phyloP scores from a whole-genome alignment of 2,329 filamentous ascomycete species.

The Sodiomyces alkalinus region DNA sequence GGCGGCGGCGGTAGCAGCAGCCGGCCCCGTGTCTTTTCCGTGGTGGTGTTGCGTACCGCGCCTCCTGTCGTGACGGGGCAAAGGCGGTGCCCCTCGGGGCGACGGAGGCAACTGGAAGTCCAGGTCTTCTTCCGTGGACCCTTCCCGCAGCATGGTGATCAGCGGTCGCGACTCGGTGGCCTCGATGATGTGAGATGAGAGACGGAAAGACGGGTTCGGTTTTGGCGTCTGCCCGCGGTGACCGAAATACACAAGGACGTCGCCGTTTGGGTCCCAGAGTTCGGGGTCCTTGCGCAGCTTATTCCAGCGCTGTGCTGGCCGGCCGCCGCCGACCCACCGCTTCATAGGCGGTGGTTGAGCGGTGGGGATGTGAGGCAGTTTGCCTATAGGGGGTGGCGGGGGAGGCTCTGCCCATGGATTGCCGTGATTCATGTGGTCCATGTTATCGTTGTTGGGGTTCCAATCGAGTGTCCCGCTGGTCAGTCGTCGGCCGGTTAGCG shows the following conservation, averaged over 20 bases:
- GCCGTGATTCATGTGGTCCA: slow-evolving; percentile 2
- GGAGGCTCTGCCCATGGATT: slow-evolving; percentile 2
- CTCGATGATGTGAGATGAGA: slow-evolving; percentile 44
- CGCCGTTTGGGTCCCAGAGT: slow-evolving; percentile 45
- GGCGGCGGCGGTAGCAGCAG: no score
- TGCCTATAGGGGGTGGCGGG: slow-evolving; percentile 8
- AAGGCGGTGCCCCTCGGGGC: slow-evolving; percentile 23
- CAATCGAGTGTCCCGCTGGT: no score
- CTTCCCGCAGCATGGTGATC: slow-evolving; percentile 36
- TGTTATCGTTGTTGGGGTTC: slow-evolving; percentile 7
- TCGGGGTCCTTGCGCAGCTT: slow-evolving; percentile 44
- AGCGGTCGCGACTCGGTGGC: slow-evolving; percentile 39
- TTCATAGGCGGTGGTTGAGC: slow-evolving; percentile 24
- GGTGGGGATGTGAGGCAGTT: slow-evolving; percentile 11
- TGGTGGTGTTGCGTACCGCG: slow-evolving; percentile 9
- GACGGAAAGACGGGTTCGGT: slow-evolving; percentile 36
- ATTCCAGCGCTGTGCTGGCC: slow-evolving; percentile 36
- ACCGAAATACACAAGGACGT: slow-evolving; percentile 41
- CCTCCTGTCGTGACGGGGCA: slow-evolving; percentile 16
- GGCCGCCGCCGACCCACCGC: slow-evolving; percentile 36
- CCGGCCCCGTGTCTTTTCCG: no score
- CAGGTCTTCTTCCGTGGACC: slow-evolving; percentile 32
- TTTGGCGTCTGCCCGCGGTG: slow-evolving; percentile 26
- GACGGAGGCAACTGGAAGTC: slow-evolving; percentile 27
- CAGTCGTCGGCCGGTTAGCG: no score